phyloP scores from a whole-genome alignment of 495 filamentous ascomycete genomes.

The Endocarpon pusillum region DNA sequence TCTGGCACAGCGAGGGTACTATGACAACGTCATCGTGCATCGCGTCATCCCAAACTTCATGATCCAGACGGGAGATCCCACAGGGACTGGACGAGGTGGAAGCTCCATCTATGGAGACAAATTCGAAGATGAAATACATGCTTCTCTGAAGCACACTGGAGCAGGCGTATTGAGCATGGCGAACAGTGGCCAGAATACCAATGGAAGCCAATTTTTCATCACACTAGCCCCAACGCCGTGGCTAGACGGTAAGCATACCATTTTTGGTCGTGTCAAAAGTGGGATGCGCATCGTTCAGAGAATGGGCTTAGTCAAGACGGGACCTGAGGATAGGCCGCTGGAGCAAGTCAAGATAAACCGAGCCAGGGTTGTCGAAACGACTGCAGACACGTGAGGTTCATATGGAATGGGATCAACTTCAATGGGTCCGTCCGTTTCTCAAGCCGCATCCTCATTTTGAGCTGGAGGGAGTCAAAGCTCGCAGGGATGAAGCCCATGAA shows the following conservation, averaged over 20 bases:
- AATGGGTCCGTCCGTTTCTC: neutral
- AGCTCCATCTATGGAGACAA: conserved; percentile 82
- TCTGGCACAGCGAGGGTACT: conserved; percentile 68
- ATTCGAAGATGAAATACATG: conserved; percentile 82
- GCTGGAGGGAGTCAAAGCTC: neutral
- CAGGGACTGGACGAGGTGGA: conserved; percentile 86
- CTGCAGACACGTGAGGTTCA: conserved; percentile 28
- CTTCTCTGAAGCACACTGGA: conserved; percentile 74
- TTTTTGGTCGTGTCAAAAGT: conserved; percentile 81
- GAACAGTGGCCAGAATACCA: conserved; percentile 85
- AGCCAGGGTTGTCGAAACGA: conserved; percentile 46
- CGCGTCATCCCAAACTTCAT: conserved; percentile 93
- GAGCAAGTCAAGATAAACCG: conserved; percentile 71
- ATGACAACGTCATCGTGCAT: conserved; percentile 73
- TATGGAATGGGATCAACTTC: neutral
- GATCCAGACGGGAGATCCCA: conserved; percentile 92
- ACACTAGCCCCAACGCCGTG: conserved; percentile 91
- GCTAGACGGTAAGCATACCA: conserved; percentile 95
- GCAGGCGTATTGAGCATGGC: conserved; percentile 93
- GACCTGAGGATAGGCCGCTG: conserved; percentile 55
- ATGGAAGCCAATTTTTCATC: conserved; percentile 71
- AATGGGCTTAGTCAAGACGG: conserved; percentile 85
- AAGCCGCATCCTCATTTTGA: neutral
- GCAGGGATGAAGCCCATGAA: neutral
- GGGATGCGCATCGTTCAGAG: conserved; percentile 72